Evolutionary conservation across 805 yeast genomes (phyloP).

Genomic region (Kuraishia molischiana): DNA sequence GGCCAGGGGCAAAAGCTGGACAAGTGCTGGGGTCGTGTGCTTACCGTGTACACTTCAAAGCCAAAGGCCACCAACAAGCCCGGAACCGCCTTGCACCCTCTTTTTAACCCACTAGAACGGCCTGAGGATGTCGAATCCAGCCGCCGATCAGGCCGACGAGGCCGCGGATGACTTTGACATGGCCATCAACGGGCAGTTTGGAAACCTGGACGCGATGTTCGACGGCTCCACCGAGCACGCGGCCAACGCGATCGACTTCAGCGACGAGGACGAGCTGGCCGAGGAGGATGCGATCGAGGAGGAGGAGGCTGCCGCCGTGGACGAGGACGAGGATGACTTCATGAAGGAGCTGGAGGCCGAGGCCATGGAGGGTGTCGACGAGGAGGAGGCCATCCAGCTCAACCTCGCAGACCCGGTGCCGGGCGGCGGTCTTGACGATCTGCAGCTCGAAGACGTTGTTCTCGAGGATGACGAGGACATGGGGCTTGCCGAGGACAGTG

Average conservation of each 20-base stretch:
- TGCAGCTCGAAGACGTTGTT: constrained; percentile 18
- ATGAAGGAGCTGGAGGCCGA: constrained; percentile 27
- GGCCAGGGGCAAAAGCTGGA: too few species aligned
- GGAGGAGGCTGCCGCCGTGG: constrained; percentile 27
- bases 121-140: too few species aligned
- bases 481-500: constrained; percentile 13
- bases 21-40: too few species aligned
- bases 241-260: constrained; percentile 89
- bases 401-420: constrained; percentile 20
- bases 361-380: constrained; percentile 23
- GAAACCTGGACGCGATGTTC: constrained; percentile 20
- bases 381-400: constrained; percentile 15
- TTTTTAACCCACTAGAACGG: too few species aligned
- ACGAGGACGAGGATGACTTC: constrained; percentile 23
- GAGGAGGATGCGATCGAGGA: constrained; percentile 49
- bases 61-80: too few species aligned
- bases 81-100: too few species aligned
- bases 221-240: constrained; percentile 63
- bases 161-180: constrained; percentile 20
- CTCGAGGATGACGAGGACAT: constrained; percentile 11
- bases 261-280: constrained; percentile 89
- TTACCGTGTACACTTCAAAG: too few species aligned
- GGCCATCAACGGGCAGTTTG: constrained; percentile 23
- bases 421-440: constrained; percentile 17
- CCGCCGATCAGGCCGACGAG: background rate